phyloP scores from a whole-genome alignment of 176 grass and related monocot species.

The Musa troglodytarum region DNA sequence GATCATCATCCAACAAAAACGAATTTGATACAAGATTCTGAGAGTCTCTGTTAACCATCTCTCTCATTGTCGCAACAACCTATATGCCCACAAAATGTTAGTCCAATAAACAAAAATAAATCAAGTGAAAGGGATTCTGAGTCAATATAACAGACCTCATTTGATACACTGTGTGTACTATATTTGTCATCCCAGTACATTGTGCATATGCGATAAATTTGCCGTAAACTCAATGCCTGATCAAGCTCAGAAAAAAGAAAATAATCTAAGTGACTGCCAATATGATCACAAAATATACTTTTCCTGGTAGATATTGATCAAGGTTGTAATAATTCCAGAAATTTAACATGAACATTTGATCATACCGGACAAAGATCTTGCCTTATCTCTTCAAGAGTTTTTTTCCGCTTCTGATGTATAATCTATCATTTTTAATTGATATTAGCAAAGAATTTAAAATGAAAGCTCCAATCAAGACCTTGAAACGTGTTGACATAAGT shows the following conservation, averaged over 20 bases:
- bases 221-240: constrained; percentile 79
- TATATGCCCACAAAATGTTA: constrained; percentile 22
- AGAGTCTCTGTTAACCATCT: constrained; percentile 82
- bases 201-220: constrained; percentile 98
- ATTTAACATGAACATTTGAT: constrained; percentile 18
- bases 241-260: constrained; percentile 13
- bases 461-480: neutral
- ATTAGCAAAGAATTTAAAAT: constrained; percentile 8
- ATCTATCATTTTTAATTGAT: constrained; percentile 44
- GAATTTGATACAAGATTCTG: constrained; percentile 85
- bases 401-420: constrained; percentile 96
- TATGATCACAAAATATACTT: constrained; percentile 5
- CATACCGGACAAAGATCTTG: constrained; percentile 94
- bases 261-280: neutral
- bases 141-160: constrained; percentile 36
- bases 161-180: constrained; percentile 67
- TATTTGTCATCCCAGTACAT: constrained; percentile 99
- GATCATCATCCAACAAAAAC: constrained; percentile 90
- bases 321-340: neutral
- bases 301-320: too few relatives aligned
- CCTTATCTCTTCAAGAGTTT: constrained; percentile 73
- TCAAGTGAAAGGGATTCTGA: constrained; percentile 3
- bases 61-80: constrained; percentile 83
- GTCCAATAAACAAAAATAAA: constrained; percentile 14
- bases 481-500: neutral